phyloP scores from a whole-genome alignment of 495 filamentous ascomycete genomes.

The Cairneyella variabilis region DNA sequence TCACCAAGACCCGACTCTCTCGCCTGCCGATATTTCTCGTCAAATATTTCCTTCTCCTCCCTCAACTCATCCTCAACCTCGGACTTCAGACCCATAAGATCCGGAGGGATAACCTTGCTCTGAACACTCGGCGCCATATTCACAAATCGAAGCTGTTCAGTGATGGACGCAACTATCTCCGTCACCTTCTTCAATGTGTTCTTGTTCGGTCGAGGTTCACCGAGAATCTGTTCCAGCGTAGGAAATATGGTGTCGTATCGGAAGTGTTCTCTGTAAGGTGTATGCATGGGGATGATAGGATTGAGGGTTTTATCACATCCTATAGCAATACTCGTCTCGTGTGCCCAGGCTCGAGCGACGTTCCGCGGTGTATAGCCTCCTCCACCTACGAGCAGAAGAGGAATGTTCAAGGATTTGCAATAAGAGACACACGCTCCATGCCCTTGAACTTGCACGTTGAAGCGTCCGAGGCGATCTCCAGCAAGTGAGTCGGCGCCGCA shows the following conservation, averaged over 20 bases:
- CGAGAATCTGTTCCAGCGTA: slow-evolving; percentile 61
- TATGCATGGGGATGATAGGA: slow-evolving; percentile 64
- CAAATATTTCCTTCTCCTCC: slow-evolving; percentile 63
- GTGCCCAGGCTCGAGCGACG: slow-evolving; percentile 92
- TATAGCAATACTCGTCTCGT: slow-evolving; percentile 89
- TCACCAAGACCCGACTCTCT: slow-evolving; percentile 23
- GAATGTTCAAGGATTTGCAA: slow-evolving; percentile 72
- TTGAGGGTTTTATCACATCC: slow-evolving; percentile 68
- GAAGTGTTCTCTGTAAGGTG: slow-evolving; percentile 78
- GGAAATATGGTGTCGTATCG: slow-evolving; percentile 81
- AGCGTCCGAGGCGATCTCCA: slow-evolving; percentile 87
- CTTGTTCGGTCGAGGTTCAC: slow-evolving; percentile 62
- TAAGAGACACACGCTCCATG: slow-evolving; percentile 89
- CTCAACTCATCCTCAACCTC: slow-evolving; percentile 75
- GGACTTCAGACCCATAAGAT: slow-evolving; percentile 68
- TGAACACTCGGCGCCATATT: slow-evolving; percentile 83
- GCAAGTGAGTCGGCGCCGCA: slow-evolving; percentile 95
- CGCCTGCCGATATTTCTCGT: slow-evolving; percentile 14
- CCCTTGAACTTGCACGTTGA: slow-evolving; percentile 92
- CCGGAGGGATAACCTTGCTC: slow-evolving; percentile 73
- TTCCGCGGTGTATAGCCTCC: slow-evolving; percentile 98
- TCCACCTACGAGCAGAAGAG: slow-evolving; percentile 86
- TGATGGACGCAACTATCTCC: slow-evolving; percentile 66
- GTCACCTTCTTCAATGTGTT: slow-evolving; percentile 74
- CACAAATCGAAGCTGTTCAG: slow-evolving; percentile 84